Conservation (phyloP, 805 yeast genomes). For the Nakazawaea ishiwadae region DNA sequence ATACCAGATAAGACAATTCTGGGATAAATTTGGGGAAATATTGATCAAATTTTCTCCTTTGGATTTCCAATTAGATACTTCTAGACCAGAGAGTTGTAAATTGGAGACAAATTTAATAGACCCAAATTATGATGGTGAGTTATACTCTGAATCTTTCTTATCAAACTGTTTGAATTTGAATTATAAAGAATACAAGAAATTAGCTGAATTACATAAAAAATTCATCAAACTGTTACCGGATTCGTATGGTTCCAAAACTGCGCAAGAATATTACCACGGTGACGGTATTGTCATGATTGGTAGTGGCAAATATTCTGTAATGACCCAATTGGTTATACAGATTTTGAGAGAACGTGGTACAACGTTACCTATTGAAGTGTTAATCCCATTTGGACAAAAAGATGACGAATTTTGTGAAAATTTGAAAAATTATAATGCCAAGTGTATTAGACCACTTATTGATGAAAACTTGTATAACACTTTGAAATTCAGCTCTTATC, state of each 20-base stretch:
- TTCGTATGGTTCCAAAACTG: slow-evolving; percentile 18
- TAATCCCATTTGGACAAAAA: slow-evolving; percentile 42
- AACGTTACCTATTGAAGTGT: slow-evolving; percentile 42
- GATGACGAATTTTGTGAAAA: slow-evolving; percentile 39
- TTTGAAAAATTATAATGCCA: slow-evolving; percentile 44
- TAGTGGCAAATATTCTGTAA: slow-evolving; percentile 66
- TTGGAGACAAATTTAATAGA: slow-evolving; percentile 11
- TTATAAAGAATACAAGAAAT: slow-evolving; percentile 12
- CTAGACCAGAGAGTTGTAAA: slow-evolving; percentile 2
- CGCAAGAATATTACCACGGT: slow-evolving; percentile 38
- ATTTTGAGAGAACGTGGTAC: slow-evolving; percentile 42
- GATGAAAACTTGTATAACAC: slow-evolving; percentile 35
- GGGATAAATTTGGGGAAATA: slow-evolving; percentile 3
- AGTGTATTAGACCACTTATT: slow-evolving; percentile 50
- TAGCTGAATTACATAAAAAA: slow-evolving; percentile 42
- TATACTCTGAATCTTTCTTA: slow-evolving; percentile 8
- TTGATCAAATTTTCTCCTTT: slow-evolving; percentile 5
- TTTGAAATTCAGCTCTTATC: slow-evolving; percentile 40
- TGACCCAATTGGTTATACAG: slow-evolving; percentile 49
- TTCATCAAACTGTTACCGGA: slow-evolving; percentile 39
- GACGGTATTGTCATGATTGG: slow-evolving; percentile 69
- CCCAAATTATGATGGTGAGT: slow-evolving; percentile 5
- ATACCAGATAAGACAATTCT: slow-evolving; percentile 1
- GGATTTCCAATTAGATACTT: neutral
- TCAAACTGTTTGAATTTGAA: slow-evolving; percentile 5